Evolutionary conservation across 495 filamentous ascomycete genomes (phyloP).

Genomic region (Thermothielavioides terrestris): DNA sequence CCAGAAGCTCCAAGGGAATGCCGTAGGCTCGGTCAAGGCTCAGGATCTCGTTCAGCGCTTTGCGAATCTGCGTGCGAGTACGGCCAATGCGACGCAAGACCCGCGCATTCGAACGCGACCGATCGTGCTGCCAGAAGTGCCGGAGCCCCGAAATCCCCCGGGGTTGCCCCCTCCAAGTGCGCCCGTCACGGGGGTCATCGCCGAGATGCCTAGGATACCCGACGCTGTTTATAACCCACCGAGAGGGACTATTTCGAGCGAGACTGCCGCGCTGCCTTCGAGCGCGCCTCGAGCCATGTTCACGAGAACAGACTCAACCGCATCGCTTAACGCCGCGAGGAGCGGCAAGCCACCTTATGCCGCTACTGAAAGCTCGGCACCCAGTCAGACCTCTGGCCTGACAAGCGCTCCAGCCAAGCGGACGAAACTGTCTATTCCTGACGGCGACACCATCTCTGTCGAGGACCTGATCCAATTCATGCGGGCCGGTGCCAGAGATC

Average conservation of each 20-base stretch:
- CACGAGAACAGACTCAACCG: conserved; percentile 38
- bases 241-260: conserved; percentile 47
- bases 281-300: conserved; percentile 42
- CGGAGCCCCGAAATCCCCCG: conserved; percentile 26
- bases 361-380: conserved; percentile 25
- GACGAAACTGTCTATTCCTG: conserved; percentile 39
- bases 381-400: conserved; percentile 23
- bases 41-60: conserved; percentile 51
- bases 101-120: conserved; percentile 34
- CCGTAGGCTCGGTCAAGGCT: conserved; percentile 25
- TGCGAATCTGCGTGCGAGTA: conserved; percentile 42
- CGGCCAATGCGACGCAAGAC: conserved; percentile 22
- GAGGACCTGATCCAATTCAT: conserved; percentile 59
- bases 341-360: conserved; percentile 7
- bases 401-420: conserved; percentile 14
- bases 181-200: conserved; percentile 36
- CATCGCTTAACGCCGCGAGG: conserved; percentile 22
- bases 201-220: conserved; percentile 63
- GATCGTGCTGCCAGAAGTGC: conserved; percentile 11
- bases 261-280: conserved; percentile 41
- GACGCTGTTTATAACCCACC: conserved; percentile 79
- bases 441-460: conserved; percentile 54
- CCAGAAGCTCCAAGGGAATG: conserved; percentile 48
- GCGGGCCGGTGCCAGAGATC: conserved; percentile 33
- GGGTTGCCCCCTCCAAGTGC: conserved; percentile 50